Evolutionary conservation across 768 basidiomycete species (phyloP).

Genomic region (Leucosporidium creatinivorum): DNA sequence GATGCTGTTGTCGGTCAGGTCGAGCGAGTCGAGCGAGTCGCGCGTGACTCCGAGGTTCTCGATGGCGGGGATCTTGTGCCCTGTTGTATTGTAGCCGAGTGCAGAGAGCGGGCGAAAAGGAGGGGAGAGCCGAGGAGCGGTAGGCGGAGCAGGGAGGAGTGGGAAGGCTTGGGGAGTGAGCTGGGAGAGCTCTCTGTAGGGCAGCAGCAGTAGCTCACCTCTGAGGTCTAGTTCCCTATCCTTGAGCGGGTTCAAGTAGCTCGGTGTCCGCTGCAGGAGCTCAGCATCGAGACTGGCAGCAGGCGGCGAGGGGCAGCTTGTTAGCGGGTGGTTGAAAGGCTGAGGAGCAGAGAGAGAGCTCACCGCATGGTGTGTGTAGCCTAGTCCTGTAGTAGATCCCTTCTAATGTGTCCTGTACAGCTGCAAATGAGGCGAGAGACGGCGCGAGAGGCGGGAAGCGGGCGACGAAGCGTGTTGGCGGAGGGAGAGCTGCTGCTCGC

Average conservation of each 20-base stretch:
- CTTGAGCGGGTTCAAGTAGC: constrained; percentile 71
- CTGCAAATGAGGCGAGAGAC: no score
- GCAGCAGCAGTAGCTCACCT: constrained; percentile 50
- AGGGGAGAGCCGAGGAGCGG: neutral
- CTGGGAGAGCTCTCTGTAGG: neutral
- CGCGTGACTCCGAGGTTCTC: constrained; percentile 88
- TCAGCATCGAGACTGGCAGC: constrained; percentile 71
- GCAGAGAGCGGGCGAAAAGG: neutral
- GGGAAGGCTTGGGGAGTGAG: neutral
- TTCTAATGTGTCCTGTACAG: no score
- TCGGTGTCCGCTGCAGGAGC: constrained; percentile 70
- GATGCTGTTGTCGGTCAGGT: constrained; percentile 87
- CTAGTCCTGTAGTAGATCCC: no score
- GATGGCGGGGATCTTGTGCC: constrained; percentile 88
- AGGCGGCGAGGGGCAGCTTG: no score
- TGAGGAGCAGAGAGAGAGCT: no score
- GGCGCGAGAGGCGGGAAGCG: no score
- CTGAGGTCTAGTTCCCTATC: constrained; percentile 86
- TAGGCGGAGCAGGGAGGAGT: constrained; percentile 1
- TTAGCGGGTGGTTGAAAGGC: no score
- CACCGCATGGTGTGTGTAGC: no score
- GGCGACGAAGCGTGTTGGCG: no score
- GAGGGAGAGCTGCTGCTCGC: no score
- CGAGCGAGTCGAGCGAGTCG: constrained; percentile 91
- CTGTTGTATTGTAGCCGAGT: constrained; percentile 44